Conservation (phyloP, 106 monocot genomes). For the Dendrobium officinale region DNA sequence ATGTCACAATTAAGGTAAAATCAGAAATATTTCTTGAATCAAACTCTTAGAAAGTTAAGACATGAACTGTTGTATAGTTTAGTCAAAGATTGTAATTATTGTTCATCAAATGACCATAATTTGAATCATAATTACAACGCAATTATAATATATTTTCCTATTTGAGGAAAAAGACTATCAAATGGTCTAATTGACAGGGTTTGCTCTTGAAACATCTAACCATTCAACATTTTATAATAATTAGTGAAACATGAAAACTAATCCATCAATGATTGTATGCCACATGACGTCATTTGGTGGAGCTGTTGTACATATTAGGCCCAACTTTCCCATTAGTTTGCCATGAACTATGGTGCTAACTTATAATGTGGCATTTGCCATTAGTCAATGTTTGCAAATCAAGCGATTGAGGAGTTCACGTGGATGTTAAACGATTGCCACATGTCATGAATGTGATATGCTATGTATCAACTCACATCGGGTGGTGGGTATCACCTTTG, state of each 20-base stretch:
- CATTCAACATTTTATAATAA: neutral
- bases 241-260: neutral
- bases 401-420: neutral
- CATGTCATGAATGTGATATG: neutral
- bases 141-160: neutral
- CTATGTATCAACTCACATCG: neutral
- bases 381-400: neutral
- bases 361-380: neutral
- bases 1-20: neutral
- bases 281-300: neutral
- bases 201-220: neutral
- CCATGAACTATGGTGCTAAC: neutral
- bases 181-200: neutral
- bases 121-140: neutral
- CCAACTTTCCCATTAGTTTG: neutral
- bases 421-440: neutral
- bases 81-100: neutral
- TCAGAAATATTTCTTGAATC: neutral
- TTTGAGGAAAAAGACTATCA: neutral
- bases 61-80: neutral
- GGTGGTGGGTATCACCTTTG: neutral
- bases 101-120: neutral
- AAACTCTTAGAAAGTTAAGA: neutral
- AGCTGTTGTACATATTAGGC: neutral
- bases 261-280: neutral